phyloP scores from a whole-genome alignment of 1,284 basidiomycete species.

The Ceratobasidium sp. region DNA sequence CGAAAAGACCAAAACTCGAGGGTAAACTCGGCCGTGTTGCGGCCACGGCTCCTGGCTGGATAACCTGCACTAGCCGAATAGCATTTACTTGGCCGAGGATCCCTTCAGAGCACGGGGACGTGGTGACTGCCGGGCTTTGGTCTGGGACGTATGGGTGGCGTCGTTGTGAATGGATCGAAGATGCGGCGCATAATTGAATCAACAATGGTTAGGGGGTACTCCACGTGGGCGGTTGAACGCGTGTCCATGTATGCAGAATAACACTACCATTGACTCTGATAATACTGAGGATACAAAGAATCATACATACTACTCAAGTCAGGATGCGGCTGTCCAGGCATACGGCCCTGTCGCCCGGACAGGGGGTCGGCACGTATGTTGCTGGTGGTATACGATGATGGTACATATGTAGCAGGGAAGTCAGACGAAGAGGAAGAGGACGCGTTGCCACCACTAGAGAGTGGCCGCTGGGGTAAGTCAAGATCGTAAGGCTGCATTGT shows the following conservation, averaged over 20 bases:
- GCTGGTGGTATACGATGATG: slow-evolving; percentile 32
- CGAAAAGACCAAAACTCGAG: too few species aligned
- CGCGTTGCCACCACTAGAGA: slow-evolving; percentile 20
- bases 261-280: slow-evolving; percentile 29
- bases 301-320: slow-evolving; percentile 20
- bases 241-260: slow-evolving; percentile 17
- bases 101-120: neutral
- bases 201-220: too few species aligned
- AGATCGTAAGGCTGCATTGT: slow-evolving; percentile 25
- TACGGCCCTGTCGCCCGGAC: slow-evolving; percentile 27
- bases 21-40: neutral
- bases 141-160: too few species aligned
- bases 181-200: too few species aligned
- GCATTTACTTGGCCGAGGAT: neutral
- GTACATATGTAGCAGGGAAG: slow-evolving; percentile 28
- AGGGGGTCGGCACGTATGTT: slow-evolving; percentile 13
- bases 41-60: neutral
- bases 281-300: slow-evolving; percentile 23
- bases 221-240: too few species aligned
- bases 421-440: slow-evolving; percentile 33
- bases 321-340: slow-evolving; percentile 18
- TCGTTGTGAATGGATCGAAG: too few species aligned
- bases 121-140: too few species aligned
- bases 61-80: neutral
- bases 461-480: slow-evolving; percentile 15